phyloP scores from a whole-genome alignment of 2,329 filamentous ascomycete species.

The Venturia nashicola region DNA sequence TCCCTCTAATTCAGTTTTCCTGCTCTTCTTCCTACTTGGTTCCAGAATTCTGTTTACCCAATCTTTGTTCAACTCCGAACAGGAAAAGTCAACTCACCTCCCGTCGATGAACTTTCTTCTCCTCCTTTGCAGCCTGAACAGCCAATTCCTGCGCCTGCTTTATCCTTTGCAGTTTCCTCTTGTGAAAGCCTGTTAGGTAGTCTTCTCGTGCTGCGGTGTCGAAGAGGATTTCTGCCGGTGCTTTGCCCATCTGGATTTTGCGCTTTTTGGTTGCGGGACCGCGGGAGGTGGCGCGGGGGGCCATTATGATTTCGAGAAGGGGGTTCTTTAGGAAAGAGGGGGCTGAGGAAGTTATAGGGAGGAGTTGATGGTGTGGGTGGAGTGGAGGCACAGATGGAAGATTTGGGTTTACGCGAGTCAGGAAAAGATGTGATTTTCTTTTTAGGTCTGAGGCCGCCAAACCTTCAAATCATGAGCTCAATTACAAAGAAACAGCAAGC shows the following conservation, averaged over 20 bases:
- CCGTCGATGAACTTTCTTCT: constrained; percentile 60
- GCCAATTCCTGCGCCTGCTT: constrained; percentile 78
- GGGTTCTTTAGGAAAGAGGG: not conserved
- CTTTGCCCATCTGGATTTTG: constrained; percentile 35
- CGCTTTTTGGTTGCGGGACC: constrained; percentile 16
- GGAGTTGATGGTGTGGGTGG: not conserved
- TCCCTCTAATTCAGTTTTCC: no score
- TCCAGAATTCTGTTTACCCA: no score
- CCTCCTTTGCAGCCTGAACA: constrained; percentile 62
- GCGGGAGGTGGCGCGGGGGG: not conserved
- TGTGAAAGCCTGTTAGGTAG: constrained; percentile 92
- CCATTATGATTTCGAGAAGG: not conserved
- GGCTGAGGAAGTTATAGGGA: not conserved
- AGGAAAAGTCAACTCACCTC: constrained; percentile 43
- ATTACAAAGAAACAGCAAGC: no score
- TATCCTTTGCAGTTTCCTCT: constrained; percentile 76
- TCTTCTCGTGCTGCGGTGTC: constrained; percentile 69
- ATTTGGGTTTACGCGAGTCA: not conserved
- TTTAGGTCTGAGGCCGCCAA: constrained; percentile 1
- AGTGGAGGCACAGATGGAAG: no score
- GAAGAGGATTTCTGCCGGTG: constrained; percentile 73
- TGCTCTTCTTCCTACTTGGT: no score
- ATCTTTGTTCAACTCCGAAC: no score
- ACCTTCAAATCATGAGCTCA: no score
- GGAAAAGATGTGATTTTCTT: not conserved